Evolutionary conservation across 2,329 filamentous ascomycete species (phyloP).

Genomic region (Fusarium nelsonii): DNA sequence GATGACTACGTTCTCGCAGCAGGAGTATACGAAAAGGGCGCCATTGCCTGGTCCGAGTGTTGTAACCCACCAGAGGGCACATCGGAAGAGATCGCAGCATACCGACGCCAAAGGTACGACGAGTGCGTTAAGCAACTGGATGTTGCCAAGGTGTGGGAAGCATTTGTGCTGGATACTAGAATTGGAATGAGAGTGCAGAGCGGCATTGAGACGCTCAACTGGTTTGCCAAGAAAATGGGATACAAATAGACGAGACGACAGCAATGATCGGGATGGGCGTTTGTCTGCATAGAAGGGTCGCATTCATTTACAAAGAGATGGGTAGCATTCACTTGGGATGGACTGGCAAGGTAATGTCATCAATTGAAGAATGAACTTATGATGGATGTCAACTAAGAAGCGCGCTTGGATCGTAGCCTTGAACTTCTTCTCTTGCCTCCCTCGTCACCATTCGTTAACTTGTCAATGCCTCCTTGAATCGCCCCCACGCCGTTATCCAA

Average conservation of each 20-base stretch:
- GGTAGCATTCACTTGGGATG: not conserved
- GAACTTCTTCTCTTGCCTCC: conserved; percentile 47
- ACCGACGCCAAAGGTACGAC: conserved; percentile 63
- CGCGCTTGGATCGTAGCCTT: conserved; percentile 44
- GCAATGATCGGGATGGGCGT: conserved; percentile 4
- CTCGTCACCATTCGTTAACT: conserved; percentile 46
- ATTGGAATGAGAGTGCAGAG: conserved; percentile 80
- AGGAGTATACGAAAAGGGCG: conserved; percentile 88
- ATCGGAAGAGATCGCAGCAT: conserved; percentile 51
- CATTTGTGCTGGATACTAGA: conserved; percentile 78
- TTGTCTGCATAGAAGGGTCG: conserved; percentile 33
- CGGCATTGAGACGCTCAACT: conserved; percentile 73
- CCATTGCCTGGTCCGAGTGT: conserved; percentile 80
- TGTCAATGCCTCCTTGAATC: conserved; percentile 52
- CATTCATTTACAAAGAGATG: not conserved
- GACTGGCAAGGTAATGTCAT: not conserved
- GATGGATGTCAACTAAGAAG: conserved; percentile 10
- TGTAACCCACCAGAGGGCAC: conserved; percentile 55
- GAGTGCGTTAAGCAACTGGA: conserved; percentile 75
- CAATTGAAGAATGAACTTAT: conserved; percentile 1
- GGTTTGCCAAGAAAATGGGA: conserved; percentile 61
- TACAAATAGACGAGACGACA: conserved; percentile 44
- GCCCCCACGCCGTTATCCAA: conserved; percentile 50
- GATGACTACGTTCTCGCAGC: conserved; percentile 80
- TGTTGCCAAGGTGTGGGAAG: conserved; percentile 77